phyloP scores from a whole-genome alignment of 306 rosid genomes.

The Fagus crenata region DNA sequence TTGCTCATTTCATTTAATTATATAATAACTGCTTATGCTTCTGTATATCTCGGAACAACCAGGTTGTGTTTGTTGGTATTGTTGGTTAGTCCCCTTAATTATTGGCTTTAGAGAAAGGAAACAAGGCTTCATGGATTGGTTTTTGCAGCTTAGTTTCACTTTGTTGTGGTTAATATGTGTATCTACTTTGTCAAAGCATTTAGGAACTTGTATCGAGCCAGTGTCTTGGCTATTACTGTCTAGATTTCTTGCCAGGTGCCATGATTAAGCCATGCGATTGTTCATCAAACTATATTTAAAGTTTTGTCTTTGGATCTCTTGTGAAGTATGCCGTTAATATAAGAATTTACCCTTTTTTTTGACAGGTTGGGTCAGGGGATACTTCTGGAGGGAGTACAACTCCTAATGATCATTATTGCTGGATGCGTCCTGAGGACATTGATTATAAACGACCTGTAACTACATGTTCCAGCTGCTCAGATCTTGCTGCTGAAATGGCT shows the following conservation, averaged over 20 bases:
- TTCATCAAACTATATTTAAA: neutral
- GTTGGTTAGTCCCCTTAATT: neutral
- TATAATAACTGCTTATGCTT: too few relatives aligned
- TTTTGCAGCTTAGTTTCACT: neutral
- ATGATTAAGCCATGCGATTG: neutral
- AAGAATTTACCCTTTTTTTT: slow-evolving; percentile 14
- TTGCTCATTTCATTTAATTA: neutral
- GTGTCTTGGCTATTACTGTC: too few relatives aligned
- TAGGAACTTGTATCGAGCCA: too few relatives aligned
- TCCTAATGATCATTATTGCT: slow-evolving; percentile 93
- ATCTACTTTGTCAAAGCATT: too few relatives aligned
- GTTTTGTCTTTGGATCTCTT: slow-evolving; percentile 3
- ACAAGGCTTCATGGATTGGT: too few relatives aligned
- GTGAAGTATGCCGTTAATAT: slow-evolving; percentile 13
- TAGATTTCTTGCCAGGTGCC: neutral
- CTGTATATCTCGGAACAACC: neutral
- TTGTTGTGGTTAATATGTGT: too few relatives aligned
- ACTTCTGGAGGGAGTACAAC: slow-evolving; percentile 76
- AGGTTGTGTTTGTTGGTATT: neutral
- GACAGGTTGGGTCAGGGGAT: slow-evolving; percentile 79
- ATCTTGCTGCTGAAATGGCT: slow-evolving; percentile 96
- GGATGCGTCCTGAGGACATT: slow-evolving; percentile 98
- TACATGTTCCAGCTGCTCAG: slow-evolving; percentile 62
- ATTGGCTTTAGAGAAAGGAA: neutral
- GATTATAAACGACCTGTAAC: slow-evolving; percentile 78